Conservation (phyloP, 2,329 filamentous ascomycete species). For the Aspergillus flavus region DNA sequence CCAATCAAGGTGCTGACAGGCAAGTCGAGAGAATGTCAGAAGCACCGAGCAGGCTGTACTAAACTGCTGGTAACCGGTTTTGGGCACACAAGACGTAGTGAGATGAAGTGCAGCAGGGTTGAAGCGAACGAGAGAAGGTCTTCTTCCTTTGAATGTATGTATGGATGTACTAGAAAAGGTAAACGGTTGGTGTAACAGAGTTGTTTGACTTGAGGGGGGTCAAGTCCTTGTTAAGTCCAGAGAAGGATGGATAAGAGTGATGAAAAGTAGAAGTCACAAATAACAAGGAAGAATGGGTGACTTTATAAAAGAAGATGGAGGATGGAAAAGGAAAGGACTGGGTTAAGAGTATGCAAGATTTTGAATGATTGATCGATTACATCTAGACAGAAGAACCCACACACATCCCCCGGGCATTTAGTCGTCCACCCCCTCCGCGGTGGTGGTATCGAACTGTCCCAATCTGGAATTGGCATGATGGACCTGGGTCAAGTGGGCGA, state of each 20-base stretch:
- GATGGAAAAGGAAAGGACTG: background rate
- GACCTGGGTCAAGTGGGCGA: constrained; percentile 3
- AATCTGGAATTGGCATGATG: constrained; percentile 8
- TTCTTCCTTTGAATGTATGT: background rate
- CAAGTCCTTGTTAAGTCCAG: background rate
- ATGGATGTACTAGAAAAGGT: background rate
- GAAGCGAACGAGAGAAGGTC: background rate
- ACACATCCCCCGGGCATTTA: background rate
- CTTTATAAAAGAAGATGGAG: constrained; percentile 5
- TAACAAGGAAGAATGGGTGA: background rate
- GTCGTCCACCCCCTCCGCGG: background rate
- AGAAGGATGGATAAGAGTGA: background rate
- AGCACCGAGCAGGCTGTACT: background rate
- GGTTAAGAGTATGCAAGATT: constrained; percentile 1
- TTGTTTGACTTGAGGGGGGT: background rate
- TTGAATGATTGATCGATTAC: constrained; percentile 11
- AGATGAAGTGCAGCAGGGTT: background rate
- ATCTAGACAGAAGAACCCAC: constrained; percentile 10
- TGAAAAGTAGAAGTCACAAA: background rate
- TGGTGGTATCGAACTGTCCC: background rate
- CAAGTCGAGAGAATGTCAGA: background rate
- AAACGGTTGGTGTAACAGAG: background rate
- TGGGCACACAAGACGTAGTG: constrained; percentile 1
- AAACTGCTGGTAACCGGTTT: background rate
- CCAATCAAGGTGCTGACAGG: background rate